Percentiles rank a stretch among this genome's conserved stretches.
Evolutionary conservation across 73 alveolate genomes (phyloP).

Genomic region (Durusdinium trenchii): DNA sequence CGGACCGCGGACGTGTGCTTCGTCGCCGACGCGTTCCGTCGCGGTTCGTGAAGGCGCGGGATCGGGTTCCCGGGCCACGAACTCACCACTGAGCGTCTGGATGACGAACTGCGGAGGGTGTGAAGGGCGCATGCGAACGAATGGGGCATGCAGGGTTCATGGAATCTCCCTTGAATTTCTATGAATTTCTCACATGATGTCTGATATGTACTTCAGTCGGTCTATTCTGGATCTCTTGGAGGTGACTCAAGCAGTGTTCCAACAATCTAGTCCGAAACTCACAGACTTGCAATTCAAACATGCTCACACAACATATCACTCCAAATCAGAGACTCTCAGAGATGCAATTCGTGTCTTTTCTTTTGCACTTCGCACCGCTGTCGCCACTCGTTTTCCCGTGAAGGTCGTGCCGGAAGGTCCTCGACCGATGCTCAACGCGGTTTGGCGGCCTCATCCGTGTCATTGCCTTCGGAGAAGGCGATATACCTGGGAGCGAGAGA

Average conservation of each 20-base stretch:
- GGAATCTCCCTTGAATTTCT: too few relatives aligned
- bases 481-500: conserved; percentile 18
- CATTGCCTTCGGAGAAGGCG: conserved; percentile 85
- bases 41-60: background rate
- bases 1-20: too few relatives aligned
- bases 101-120: conserved; percentile 51
- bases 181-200: too few relatives aligned
- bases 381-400: too few relatives aligned
- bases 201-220: too few relatives aligned
- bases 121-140: background rate
- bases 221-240: too few relatives aligned
- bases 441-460: conserved; percentile 57
- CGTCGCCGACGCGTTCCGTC: background rate
- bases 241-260: background rate
- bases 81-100: conserved; percentile 90
- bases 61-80: conserved; percentile 10
- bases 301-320: too few relatives aligned
- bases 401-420: too few relatives aligned
- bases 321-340: too few relatives aligned
- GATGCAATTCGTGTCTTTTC: background rate
- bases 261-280: background rate
- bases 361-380: background rate
- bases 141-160: too few relatives aligned
- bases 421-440: too few relatives aligned
- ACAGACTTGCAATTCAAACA: too few relatives aligned